These are phyloP conservation scores for Atkinsonella texensis DNA, from an alignment of 2,329 filamentous ascomycete species.

Conservation along the genomic window DNA sequence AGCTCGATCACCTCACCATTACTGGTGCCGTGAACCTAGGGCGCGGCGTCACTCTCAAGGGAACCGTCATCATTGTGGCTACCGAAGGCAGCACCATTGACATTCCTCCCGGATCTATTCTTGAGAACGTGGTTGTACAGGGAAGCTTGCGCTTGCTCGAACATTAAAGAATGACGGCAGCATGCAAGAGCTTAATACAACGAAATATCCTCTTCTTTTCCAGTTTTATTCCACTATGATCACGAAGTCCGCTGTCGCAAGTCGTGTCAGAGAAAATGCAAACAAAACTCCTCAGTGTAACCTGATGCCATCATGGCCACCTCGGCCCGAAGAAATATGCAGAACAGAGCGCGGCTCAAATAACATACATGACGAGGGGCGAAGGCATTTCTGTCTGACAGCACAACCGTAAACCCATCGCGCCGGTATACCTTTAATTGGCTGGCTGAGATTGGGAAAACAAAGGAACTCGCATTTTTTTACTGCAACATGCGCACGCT, in stretches of 20 bases:
- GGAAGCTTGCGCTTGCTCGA: slow-evolving; percentile 72
- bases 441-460: not conserved
- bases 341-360: not conserved
- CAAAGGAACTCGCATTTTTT: not conserved
- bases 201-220: too few relatives aligned
- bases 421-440: not conserved
- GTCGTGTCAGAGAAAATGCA: not conserved
- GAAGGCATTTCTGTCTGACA: not conserved
- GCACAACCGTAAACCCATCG: not conserved
- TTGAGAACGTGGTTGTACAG: slow-evolving; percentile 98
- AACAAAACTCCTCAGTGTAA: not conserved
- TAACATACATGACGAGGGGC: not conserved
- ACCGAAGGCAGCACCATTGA: slow-evolving; percentile 98
- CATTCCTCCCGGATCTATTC: slow-evolving; percentile 86
- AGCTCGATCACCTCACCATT: slow-evolving; percentile 91
- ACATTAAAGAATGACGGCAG: slow-evolving; percentile 34
- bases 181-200: not conserved
- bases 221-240: too few relatives aligned
- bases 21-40: slow-evolving; percentile 96
- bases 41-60: slow-evolving; percentile 90
- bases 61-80: slow-evolving; percentile 96
- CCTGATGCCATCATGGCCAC: not conserved
- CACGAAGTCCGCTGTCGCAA: not conserved
- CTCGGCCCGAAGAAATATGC: not conserved
- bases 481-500: not conserved